Percentiles rank a stretch among this genome's conserved stretches.
These are phyloP conservation scores for Laburnicola sp. DNA, from an alignment of 2,329 filamentous ascomycete species.

Conservation along the genomic window DNA sequence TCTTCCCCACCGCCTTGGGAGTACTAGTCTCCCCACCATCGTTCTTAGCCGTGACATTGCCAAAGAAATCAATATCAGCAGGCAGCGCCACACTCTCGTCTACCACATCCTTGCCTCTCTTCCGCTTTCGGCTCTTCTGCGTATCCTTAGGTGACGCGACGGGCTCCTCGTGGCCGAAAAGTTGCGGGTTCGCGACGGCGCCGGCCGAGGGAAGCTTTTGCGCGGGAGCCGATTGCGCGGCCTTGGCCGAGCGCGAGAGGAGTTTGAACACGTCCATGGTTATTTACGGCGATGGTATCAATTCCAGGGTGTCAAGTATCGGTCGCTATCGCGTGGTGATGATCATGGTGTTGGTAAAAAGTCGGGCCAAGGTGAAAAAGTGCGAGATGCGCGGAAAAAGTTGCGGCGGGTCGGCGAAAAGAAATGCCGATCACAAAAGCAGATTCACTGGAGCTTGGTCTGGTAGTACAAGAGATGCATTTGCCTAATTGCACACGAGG, in stretches of 20 bases:
- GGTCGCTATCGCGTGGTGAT: neutral
- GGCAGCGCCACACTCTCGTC: conserved; percentile 25
- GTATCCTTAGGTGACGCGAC: conserved; percentile 41
- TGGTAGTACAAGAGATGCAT: conserved; percentile 26
- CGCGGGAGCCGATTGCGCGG: conserved; percentile 45
- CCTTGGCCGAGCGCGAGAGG: conserved; percentile 70
- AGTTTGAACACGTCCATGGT: conserved; percentile 74
- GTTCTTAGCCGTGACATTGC: conserved; percentile 20
- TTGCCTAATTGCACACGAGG: conserved; percentile 37
- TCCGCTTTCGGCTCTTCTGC: conserved; percentile 47
- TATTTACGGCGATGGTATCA: neutral
- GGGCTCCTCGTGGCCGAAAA: conserved; percentile 56
- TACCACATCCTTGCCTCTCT: conserved; percentile 38
- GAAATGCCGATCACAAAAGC: conserved; percentile 19
- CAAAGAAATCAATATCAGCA: conserved; percentile 51
- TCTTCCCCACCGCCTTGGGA: conserved; percentile 12
- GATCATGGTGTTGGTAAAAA: conserved; percentile 7
- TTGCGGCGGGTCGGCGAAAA: conserved; percentile 22
- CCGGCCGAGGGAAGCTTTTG: conserved; percentile 66
- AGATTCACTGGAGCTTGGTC: neutral
- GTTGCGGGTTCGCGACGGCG: conserved; percentile 66
- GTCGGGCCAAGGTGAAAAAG: conserved; percentile 17
- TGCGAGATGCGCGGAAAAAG: conserved; percentile 26
- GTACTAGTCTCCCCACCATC: conserved; percentile 11
- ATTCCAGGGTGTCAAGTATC: neutral